Base-by-base conservation (phyloP, 148 eudicot genomes). In the Persicaria tinctoria region DNA sequence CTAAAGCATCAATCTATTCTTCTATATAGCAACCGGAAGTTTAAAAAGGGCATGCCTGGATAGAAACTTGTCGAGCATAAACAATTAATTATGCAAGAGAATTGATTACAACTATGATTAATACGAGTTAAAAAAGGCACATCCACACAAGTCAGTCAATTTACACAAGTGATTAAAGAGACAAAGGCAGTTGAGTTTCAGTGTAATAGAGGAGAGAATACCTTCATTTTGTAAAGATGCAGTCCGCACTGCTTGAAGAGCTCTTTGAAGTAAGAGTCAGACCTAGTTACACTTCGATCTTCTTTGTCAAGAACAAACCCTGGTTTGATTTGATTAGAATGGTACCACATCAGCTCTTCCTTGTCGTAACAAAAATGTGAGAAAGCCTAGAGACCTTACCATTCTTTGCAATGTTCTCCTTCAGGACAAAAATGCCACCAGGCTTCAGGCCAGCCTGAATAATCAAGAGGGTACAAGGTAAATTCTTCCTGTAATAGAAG, bases 221-320 rank as follows among this genome's bases (percentile, higher is more conserved):
- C 98, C 98, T 90, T 92, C 59, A 70, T 77, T 80, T 78, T 90
- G 82, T 82, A 85, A 9, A 95, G 79, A 78, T 89, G 96, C 77
- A 95, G 84, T 80, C 97, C 99, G 80, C 27, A 23, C 27, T 23
- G 27, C 27, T 0, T 23, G 1, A 95, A 89, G 63, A 95, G 96
- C 73, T 89, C 91, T 81, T 86, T 87, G 85, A 86, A 95, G 87
- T 95, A 95, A 59, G 56, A 47, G 73, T 95, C 92, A 41, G 99
- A 95, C 83, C 99, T 90, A 5, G 97, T 95, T 78, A 95, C 44
- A 72, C 99, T 95, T 79, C 85, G 79, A 84, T 95, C 99, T 70
- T 90, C 86, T 68, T 92, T 92, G 83, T 95, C 99, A 84, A 95
- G 80, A 60, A 95, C 90, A 77, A 95, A 95, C 70, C 99, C 97